Percentiles rank a stretch among this genome's conserved stretches.
These are phyloP conservation scores for Akanthomyces lecanii DNA, from an alignment of 2,329 filamentous ascomycete species.

Conservation along the genomic window DNA sequence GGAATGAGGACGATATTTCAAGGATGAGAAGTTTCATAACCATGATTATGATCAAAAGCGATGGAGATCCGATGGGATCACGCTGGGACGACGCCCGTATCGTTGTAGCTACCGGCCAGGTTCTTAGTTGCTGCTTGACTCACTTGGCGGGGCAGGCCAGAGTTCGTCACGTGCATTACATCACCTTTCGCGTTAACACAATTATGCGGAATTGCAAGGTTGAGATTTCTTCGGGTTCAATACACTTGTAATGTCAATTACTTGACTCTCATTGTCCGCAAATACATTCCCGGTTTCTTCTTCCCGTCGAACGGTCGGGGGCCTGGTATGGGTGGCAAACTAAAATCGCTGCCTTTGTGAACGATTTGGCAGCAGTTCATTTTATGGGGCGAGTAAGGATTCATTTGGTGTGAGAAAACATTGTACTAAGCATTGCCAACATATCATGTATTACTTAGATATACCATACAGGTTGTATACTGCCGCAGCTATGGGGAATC, in stretches of 20 bases:
- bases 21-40: not conserved
- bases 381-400: slow-evolving; percentile 1
- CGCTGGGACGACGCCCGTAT: slow-evolving; percentile 28
- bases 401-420: not conserved
- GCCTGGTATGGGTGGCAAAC: not conserved
- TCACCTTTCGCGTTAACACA: not conserved
- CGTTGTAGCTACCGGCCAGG: slow-evolving; percentile 11
- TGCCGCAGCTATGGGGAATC: slow-evolving; percentile 30
- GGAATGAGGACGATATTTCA: not conserved
- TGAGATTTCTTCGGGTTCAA: not conserved
- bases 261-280: not conserved
- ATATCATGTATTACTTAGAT: slow-evolving; percentile 33
- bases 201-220: not conserved
- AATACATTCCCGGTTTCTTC: not conserved
- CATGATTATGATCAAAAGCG: slow-evolving; percentile 6
- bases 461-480: slow-evolving; percentile 27
- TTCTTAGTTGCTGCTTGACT: slow-evolving; percentile 22
- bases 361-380: not conserved
- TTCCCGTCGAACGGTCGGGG: not conserved
- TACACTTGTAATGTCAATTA: not conserved
- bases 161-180: slow-evolving; percentile 14
- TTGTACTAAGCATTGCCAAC: slow-evolving; percentile 17
- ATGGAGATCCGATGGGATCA: slow-evolving; percentile 25
- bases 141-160: slow-evolving; percentile 18
- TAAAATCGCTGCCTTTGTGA: not conserved